Percentiles rank a stretch among this genome's conserved stretches.
These are phyloP conservation scores for Ailanthus altissimus DNA, from an alignment of 345 rosid genomes.

Conservation along the genomic window DNA sequence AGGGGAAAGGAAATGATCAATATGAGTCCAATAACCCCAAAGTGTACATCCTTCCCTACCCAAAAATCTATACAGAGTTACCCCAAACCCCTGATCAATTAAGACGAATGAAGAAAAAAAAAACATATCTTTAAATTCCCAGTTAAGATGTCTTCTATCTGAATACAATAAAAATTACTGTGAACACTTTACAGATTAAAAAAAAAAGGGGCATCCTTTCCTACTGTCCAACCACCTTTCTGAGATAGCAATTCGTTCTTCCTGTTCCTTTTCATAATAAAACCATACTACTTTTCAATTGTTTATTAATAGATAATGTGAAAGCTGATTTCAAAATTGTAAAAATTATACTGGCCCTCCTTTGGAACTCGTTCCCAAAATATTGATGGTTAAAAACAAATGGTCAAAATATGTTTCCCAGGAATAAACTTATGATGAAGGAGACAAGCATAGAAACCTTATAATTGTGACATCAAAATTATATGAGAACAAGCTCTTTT, in stretches of 20 bases:
- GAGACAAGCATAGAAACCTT: slow-evolving; percentile 3
- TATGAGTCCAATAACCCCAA: no score
- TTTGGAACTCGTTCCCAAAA: not conserved
- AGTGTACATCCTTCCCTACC: no score
- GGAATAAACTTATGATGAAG: not conserved
- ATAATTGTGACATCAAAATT: not conserved
- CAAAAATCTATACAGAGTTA: no score
- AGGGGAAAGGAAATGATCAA: no score
- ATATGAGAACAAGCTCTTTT: not conserved
- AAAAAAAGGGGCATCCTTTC: not conserved
- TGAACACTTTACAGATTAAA: not conserved
- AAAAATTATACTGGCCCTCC: not conserved
- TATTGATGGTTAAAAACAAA: not conserved
- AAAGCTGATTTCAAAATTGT: not conserved
- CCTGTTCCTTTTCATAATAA: not conserved
- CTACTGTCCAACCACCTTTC: not conserved
- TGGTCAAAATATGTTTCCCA: slow-evolving; percentile 3
- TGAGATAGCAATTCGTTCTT: not conserved
- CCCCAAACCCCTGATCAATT: no score
- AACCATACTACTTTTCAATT: not conserved
- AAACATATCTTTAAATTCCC: no score
- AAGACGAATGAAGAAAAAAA: no score
- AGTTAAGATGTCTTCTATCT: no score
- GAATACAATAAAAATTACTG: not conserved
- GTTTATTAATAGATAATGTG: not conserved